Conservation (phyloP, 2,329 filamentous ascomycete genomes). For the Xylariaceae sp. region DNA sequence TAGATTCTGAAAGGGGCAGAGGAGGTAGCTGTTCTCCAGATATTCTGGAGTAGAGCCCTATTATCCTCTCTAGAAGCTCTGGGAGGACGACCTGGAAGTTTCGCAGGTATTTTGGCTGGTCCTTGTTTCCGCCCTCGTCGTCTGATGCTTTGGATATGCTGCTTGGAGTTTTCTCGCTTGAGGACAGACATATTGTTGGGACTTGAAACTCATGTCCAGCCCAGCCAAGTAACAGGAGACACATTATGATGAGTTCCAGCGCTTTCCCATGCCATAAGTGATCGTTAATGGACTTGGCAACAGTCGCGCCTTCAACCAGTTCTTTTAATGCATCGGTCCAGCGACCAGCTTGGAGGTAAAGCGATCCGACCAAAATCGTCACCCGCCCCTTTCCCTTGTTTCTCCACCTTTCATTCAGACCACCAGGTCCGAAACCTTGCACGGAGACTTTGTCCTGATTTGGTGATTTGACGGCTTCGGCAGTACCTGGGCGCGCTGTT, state of each 20-base stretch:
- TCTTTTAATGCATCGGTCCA: slow-evolving; percentile 87
- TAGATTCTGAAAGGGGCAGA: slow-evolving; percentile 66
- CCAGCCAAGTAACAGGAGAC: slow-evolving; percentile 80
- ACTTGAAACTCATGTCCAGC: slow-evolving; percentile 77
- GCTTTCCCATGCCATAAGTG: slow-evolving; percentile 98
- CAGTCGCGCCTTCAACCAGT: slow-evolving; percentile 72
- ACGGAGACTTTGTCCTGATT: slow-evolving; percentile 56
- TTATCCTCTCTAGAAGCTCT: slow-evolving; percentile 69
- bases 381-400: slow-evolving; percentile 77
- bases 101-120: slow-evolving; percentile 49
- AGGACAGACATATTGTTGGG: slow-evolving; percentile 50
- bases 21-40: slow-evolving; percentile 68
- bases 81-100: slow-evolving; percentile 59
- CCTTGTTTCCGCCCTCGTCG: slow-evolving; percentile 36
- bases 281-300: slow-evolving; percentile 76
- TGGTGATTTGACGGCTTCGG: slow-evolving; percentile 44
- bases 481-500: slow-evolving; percentile 32
- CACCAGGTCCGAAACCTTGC: slow-evolving; percentile 67
- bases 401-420: slow-evolving; percentile 71
- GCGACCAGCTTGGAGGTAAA: slow-evolving; percentile 84
- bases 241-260: slow-evolving; percentile 79
- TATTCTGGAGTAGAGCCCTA: slow-evolving; percentile 68
- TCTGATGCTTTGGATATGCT: slow-evolving; percentile 30
- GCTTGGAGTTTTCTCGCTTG: slow-evolving; percentile 42
- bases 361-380: slow-evolving; percentile 73